Evolutionary conservation across 108 stramenopile species (phyloP), one percentile per base, ranked within the genome.

Genomic region (Mediolabrus comicus): DNA sequence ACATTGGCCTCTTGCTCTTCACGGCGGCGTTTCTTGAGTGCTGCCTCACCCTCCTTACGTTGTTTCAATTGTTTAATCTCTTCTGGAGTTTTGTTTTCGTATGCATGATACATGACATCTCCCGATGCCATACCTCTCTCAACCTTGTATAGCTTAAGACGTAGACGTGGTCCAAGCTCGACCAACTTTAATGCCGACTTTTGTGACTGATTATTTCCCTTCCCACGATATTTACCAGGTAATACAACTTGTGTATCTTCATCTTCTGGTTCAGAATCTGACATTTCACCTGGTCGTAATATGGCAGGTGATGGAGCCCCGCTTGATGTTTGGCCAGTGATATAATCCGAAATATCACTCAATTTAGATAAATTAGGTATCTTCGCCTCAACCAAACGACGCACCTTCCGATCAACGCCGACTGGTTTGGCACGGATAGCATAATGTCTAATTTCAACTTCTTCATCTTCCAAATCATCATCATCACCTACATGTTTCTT

Each of bases 41-140:
- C 3, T 10, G 66, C 79, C 75, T 89, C 89, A n/a, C 66, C 53
- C 31, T 88, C 87, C 25, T 85, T 83, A 29, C 78, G 80, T 26
- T 76, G 72, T 71, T 87, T 86, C 61, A 92, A 72, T 59, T 65
- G 83, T 43, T 83, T 87, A 17, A 83, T 77, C 46, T 95, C 91
- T 43, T 87, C 79, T 0, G 90, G 79, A 39, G 87, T 80, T 67
- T 92, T 95, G 30, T 85, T 60, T 2, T 91, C 77, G 60, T 91
- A 91, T n/a, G 93, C 94, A 82, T 99, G 97, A 77, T 95, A 99
- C 85, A 98, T 92, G 34, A 99, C 96, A 71, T 97, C 97, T 4
- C 99, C 98, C 29, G 79, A 84, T 16, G 84, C 90, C 56, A 99
- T 62, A 17, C 97, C 98, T 26, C 94, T 75, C 79, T 99, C 95